Base-by-base conservation (phyloP, 148 eudicot genomes). In the Nepenthes gracilis region DNA sequence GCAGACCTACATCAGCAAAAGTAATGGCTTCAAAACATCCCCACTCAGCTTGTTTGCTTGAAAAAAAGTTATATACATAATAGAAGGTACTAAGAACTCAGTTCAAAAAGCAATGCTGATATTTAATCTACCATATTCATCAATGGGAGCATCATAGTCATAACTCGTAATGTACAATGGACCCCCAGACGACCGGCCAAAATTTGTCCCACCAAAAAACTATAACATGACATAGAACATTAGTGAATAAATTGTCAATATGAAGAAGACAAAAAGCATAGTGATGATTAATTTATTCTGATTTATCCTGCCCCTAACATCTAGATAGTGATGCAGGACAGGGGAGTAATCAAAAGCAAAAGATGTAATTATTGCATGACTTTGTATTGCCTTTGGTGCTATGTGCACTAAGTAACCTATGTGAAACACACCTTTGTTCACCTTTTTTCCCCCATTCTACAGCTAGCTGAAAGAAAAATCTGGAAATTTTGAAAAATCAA, bases 201-300 rank as follows among this genome's bases (percentile, higher is more conserved):
- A 93, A 67, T 86, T 93, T 57, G 97, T 93, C 65, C 99, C 99
- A 67, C 99, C 99, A 75, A 89, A 84, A 72, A 69, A 93, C 99
- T 93, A 77, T 72, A 79, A 70, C 68, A 72, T 48, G 67, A 59
- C 50, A 61, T 36, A 45, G 50, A 35, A 59, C 8, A 62, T 59
- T 38, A 7, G 35, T 43, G 33, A 54, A 62, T 37, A 12, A 9
- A 35, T 8, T 32, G 35, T 33, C 36, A 55, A 35, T 33, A 9
- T 49, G 53, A 10, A 49, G 36, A 35, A 55, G 11, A 3, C 58
- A 35, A 10, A 33, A 49, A 12, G 12, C n/a, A 49, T 49, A 49
- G 12, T 2, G 15, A 11, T 49, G 15, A 3, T 4, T 3, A 40
- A 40, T 8, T 40, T 40, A 40, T 3, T 40, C 45, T 3, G 8